These are phyloP conservation scores for Agrostemma githago DNA, from an alignment of 148 eudicot species.

Conservation along the genomic window DNA sequence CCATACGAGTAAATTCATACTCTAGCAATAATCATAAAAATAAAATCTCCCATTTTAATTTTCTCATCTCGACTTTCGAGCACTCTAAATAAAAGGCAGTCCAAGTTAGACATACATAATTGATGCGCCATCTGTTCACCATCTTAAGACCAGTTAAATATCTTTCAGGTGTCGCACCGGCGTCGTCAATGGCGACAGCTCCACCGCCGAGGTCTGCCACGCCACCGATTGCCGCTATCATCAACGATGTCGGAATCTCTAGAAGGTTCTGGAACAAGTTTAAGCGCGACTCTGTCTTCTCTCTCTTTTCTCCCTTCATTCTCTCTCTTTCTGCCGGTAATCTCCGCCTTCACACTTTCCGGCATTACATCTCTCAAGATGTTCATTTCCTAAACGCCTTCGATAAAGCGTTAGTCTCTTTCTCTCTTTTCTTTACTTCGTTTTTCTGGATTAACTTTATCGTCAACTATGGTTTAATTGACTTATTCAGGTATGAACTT, in stretches of 20 bases:
- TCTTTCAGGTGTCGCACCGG: not conserved
- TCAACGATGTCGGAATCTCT: slow-evolving; percentile 52
- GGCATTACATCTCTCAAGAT: slow-evolving; percentile 80
- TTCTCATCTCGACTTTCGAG: not conserved
- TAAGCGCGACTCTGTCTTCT: slow-evolving; percentile 40
- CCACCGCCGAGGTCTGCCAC: slow-evolving; percentile 35
- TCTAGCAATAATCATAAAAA: too few relatives aligned
- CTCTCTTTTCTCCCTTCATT: slow-evolving; percentile 73
- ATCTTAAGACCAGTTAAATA: not conserved
- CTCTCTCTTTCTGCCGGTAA: slow-evolving; percentile 68
- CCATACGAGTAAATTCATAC: too few relatives aligned
- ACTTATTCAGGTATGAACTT: slow-evolving; percentile 60
- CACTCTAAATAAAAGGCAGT: too few relatives aligned
- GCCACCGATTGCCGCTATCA: slow-evolving; percentile 29
- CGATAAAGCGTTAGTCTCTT: slow-evolving; percentile 61
- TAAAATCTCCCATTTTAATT: not conserved
- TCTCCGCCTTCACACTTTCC: slow-evolving; percentile 49
- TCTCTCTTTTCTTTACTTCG: not conserved
- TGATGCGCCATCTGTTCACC: not conserved
- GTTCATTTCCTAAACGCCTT: slow-evolving; percentile 75
- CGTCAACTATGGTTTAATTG: not conserved
- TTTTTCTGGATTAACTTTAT: not conserved
- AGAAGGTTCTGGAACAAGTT: slow-evolving; percentile 61
- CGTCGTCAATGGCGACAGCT: slow-evolving; percentile 34
- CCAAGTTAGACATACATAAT: too few relatives aligned